Percentiles rank a stretch among this genome's conserved stretches.
Evolutionary conservation across 2,329 filamentous ascomycete species (phyloP).

Genomic region (Fusarium pilosicola): DNA sequence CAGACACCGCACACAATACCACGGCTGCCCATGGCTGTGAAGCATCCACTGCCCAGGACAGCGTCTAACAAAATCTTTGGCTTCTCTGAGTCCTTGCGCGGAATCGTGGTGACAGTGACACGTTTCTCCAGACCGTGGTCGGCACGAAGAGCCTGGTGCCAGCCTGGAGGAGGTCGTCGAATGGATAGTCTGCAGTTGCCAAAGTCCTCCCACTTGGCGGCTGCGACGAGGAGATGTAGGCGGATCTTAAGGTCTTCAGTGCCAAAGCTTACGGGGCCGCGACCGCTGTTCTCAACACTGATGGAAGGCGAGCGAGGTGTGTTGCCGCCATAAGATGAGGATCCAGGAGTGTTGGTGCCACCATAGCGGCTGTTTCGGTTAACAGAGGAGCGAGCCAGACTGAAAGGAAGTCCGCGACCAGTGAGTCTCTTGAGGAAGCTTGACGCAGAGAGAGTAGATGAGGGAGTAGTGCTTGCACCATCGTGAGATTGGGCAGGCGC

Average conservation of each 20-base stretch:
- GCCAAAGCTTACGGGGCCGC: constrained; percentile 71
- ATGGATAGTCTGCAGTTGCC: constrained; percentile 87
- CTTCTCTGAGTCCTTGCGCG: constrained; percentile 65
- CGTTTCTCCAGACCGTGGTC: constrained; percentile 82
- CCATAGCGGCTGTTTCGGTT: constrained; percentile 62
- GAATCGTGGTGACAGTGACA: constrained; percentile 79
- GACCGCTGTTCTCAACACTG: constrained; percentile 62
- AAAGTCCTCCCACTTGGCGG: constrained; percentile 89
- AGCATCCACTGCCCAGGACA: constrained; percentile 84
- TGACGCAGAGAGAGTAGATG: constrained; percentile 72
- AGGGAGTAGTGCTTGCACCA: constrained; percentile 73
- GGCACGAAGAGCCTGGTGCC: constrained; percentile 66
- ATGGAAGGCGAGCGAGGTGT: constrained; percentile 68
- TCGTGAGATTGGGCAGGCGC: constrained; percentile 76
- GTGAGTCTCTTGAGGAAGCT: constrained; percentile 86
- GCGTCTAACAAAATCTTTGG: constrained; percentile 80
- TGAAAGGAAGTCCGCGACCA: constrained; percentile 76
- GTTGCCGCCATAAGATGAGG: constrained; percentile 60
- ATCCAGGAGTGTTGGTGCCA: constrained; percentile 70
- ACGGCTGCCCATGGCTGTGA: constrained; percentile 82
- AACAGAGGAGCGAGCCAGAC: constrained; percentile 82
- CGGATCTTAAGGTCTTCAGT: constrained; percentile 80
- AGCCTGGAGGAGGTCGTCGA: constrained; percentile 74
- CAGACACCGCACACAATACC: constrained; percentile 92
- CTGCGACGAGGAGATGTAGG: constrained; percentile 80